Percentiles rank a stretch among this genome's conserved stretches.
Conservation (phyloP, 1,284 basidiomycete species). For the Athelia psychrophila region DNA sequence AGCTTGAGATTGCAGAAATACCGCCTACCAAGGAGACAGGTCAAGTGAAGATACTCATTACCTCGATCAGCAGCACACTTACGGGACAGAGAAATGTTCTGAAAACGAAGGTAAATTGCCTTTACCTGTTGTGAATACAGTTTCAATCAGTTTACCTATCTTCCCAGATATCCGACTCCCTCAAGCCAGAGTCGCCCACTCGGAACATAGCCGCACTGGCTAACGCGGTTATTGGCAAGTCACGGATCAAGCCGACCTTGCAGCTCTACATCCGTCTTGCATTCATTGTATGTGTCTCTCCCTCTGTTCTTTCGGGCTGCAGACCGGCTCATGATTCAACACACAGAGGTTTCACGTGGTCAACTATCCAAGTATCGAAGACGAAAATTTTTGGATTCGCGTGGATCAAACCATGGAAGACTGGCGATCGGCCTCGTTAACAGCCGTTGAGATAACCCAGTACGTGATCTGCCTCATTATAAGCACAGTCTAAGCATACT, state of each 20-base stretch:
- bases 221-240: background rate
- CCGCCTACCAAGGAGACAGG: too few relatives aligned
- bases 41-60: too few relatives aligned
- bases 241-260: background rate
- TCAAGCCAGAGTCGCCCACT: background rate
- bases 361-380: background rate
- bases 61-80: too few relatives aligned
- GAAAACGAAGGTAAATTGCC: background rate
- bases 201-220: background rate
- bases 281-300: background rate
- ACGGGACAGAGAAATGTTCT: background rate
- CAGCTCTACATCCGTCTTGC: background rate
- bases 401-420: background rate
- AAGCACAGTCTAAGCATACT: too few relatives aligned
- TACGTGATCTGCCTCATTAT: too few relatives aligned
- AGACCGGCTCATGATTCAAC: background rate
- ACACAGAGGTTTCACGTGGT: background rate
- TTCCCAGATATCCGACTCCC: background rate
- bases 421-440: too few relatives aligned
- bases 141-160: background rate
- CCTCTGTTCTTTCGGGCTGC: background rate
- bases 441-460: too few relatives aligned
- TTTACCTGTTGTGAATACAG: background rate
- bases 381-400: background rate
- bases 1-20: too few relatives aligned